Percentiles rank a stretch among this genome's conserved stretches.
phyloP scores from a whole-genome alignment of 2,329 filamentous ascomycete species.

The Ceratocystis cubensis region DNA sequence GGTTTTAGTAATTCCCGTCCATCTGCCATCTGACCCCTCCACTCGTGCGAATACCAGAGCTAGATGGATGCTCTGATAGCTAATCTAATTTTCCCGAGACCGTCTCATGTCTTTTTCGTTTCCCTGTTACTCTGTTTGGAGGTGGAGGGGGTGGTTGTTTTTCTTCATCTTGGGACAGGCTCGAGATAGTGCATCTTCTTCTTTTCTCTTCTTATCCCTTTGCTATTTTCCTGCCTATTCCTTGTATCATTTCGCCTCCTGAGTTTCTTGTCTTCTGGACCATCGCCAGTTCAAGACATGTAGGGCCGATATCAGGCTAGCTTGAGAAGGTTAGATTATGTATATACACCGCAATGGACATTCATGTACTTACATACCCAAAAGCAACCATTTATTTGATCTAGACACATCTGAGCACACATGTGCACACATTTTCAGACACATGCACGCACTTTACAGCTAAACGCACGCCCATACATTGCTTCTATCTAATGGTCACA shows the following conservation, averaged over 20 bases:
- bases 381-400: not conserved
- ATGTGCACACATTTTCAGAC: not conserved
- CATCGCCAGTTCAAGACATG: not conserved
- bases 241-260: not conserved
- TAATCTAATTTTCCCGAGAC: not conserved
- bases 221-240: not conserved
- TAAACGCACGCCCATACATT: not conserved
- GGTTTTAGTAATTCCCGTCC: not conserved
- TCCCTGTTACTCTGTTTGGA: not conserved
- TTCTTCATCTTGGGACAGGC: not conserved
- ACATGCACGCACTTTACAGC: not conserved
- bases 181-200: not conserved
- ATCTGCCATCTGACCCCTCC: not conserved
- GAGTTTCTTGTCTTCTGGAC: not conserved
- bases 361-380: conserved; percentile 4
- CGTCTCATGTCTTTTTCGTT: not conserved
- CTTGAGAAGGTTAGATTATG: not conserved
- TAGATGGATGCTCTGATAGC: not conserved
- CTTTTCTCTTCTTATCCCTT: not conserved
- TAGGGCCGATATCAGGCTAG: not conserved
- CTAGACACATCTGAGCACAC: not conserved
- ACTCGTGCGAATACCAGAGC: not conserved
- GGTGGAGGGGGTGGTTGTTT: conserved; percentile 2
- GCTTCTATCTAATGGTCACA: not conserved
- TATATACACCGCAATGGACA: conserved; percentile 9